These are phyloP conservation scores for Osmanthus fragrans DNA, from an alignment of 257 asterid species.

Conservation along the genomic window DNA sequence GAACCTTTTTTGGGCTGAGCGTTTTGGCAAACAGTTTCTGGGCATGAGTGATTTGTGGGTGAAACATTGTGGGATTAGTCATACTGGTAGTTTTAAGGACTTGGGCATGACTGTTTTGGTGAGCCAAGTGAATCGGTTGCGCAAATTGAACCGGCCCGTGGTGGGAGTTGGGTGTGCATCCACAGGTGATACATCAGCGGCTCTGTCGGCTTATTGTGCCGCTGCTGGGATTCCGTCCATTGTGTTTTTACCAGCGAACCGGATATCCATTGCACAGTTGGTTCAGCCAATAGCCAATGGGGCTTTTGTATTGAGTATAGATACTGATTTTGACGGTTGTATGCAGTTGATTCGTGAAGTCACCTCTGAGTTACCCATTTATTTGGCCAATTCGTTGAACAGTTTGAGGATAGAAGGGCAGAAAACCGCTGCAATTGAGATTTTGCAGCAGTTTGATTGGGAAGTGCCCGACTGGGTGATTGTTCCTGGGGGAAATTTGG, in stretches of 20 bases:
- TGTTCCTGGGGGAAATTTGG: constrained; percentile 44
- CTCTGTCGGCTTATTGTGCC: background rate
- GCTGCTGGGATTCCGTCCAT: constrained; percentile 4
- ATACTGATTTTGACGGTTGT: constrained; percentile 47
- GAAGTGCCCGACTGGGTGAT: constrained; percentile 49
- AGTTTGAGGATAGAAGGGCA: constrained; percentile 45
- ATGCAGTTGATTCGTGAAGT: constrained; percentile 47
- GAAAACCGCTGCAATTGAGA: constrained; percentile 44
- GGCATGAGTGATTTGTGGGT: constrained; percentile 47
- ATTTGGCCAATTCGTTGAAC: constrained; percentile 42
- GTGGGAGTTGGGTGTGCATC: background rate
- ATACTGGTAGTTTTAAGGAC: constrained; percentile 45
- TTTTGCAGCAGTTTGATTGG: constrained; percentile 47
- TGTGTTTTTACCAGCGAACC: constrained; percentile 37
- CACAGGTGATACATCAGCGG: background rate
- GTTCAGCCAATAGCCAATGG: constrained; percentile 47
- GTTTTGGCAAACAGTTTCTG: constrained; percentile 43
- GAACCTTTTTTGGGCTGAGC: constrained; percentile 49
- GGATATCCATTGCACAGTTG: constrained; percentile 39
- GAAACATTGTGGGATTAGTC: constrained; percentile 45
- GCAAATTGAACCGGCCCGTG: constrained; percentile 36
- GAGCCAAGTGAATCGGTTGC: constrained; percentile 40
- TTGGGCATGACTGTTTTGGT: constrained; percentile 48
- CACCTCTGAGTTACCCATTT: constrained; percentile 43
- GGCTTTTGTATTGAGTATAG: constrained; percentile 42